Evolutionary conservation across 768 basidiomycete species (phyloP).

Genomic region (Rhodotorula babjevae): DNA sequence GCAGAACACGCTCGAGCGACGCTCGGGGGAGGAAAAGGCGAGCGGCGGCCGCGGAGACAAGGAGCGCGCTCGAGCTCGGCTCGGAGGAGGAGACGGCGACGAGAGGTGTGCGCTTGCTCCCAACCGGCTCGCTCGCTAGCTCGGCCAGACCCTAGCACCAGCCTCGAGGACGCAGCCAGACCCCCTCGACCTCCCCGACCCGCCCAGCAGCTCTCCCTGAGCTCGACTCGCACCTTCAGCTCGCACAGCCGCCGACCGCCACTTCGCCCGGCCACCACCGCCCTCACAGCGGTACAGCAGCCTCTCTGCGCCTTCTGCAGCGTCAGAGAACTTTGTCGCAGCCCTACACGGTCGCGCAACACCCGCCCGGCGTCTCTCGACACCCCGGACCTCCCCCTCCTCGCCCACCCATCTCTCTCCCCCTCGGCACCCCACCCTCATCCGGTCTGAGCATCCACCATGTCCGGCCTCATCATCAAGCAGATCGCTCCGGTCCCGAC

Average conservation of each 20-base stretch:
- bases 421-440: not conserved
- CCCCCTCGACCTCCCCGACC: not conserved
- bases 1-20: no score
- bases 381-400: not conserved
- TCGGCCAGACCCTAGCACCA: not conserved
- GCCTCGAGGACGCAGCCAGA: not conserved
- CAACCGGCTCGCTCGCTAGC: not conserved
- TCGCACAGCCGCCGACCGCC: not conserved
- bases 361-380: not conserved
- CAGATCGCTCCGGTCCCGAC: conserved; percentile 98
- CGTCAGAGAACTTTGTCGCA: not conserved
- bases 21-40: no score
- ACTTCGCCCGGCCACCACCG: not conserved
- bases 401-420: not conserved
- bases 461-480: conserved; percentile 52
- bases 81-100: not conserved
- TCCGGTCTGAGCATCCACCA: not conserved
- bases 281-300: not conserved
- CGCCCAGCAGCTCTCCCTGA: not conserved
- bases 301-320: not conserved
- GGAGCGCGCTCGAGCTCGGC: not conserved
- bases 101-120: not conserved
- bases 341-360: not conserved
- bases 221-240: not conserved
- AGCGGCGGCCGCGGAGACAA: no score